A percentile compares a stretch with the other conserved stretches of the same genome.
These are phyloP conservation scores for Paxillus ammoniavirescens DNA, from an alignment of 768 basidiomycete species.

Conservation along the genomic window DNA sequence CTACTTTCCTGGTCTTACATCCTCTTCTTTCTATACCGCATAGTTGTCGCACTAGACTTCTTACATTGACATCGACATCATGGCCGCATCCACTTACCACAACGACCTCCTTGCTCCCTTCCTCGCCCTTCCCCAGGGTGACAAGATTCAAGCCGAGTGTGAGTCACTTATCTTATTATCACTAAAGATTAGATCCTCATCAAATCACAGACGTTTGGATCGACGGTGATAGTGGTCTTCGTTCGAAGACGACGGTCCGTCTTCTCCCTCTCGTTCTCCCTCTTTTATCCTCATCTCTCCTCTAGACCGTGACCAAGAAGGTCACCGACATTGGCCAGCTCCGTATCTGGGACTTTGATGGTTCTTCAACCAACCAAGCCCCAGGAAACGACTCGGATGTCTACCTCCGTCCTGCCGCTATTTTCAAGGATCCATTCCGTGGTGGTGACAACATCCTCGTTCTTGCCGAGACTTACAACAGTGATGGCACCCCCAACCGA, in stretches of 20 bases:
- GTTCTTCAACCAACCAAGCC: constrained; percentile 96
- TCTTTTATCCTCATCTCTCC: not conserved
- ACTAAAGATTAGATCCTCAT: constrained; percentile 14
- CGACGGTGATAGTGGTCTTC: constrained; percentile 90
- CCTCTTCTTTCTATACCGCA: not conserved
- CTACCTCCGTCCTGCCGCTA: constrained; percentile 94
- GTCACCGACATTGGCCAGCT: constrained; percentile 87
- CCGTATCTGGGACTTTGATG: constrained; percentile 99
- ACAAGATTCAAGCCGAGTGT: constrained; percentile 95
- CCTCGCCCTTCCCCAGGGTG: constrained; percentile 87
- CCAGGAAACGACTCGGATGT: constrained; percentile 95
- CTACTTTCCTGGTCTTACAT: not conserved
- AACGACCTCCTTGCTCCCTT: constrained; percentile 89
- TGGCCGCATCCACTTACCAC: constrained; percentile 49
- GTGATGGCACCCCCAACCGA: constrained; percentile 95
- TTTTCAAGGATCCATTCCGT: constrained; percentile 99
- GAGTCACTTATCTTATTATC: constrained; percentile 22
- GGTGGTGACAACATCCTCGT: constrained; percentile 97
- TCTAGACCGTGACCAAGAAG: constrained; percentile 82
- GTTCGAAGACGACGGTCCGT: constrained; percentile 92
- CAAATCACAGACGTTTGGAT: constrained; percentile 86
- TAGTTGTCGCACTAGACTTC: constrained; percentile 6
- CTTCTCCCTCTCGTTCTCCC: not conserved
- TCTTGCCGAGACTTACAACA: constrained; percentile 97
- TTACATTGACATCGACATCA: constrained; percentile 7